A percentile compares a stretch with the other conserved stretches of the same genome.
Evolutionary conservation across 2,329 filamentous ascomycete species (phyloP).

Genomic region (Colletotrichum sp.): DNA sequence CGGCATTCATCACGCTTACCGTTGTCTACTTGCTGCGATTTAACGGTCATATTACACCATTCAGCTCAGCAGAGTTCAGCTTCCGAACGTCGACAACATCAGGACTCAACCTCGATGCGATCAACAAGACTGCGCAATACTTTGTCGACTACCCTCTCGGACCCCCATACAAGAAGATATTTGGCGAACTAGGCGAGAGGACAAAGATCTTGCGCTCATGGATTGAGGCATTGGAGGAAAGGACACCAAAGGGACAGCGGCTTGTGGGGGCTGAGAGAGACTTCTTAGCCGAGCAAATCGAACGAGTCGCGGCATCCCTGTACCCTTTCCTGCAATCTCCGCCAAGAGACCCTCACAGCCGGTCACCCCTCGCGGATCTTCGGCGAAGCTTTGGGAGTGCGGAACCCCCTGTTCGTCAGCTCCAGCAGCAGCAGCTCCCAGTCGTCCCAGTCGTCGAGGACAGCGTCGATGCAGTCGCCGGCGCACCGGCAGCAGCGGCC

Average conservation of each 20-base stretch:
- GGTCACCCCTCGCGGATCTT: constrained; percentile 22
- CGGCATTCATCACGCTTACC: not conserved
- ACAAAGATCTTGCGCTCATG: constrained; percentile 25
- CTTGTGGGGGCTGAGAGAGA: constrained; percentile 16
- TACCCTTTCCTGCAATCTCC: constrained; percentile 12
- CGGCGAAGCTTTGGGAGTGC: constrained; percentile 17
- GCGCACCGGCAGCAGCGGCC: not conserved
- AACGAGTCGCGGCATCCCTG: constrained; percentile 19
- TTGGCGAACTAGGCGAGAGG: constrained; percentile 36
- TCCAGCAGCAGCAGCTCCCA: not conserved
- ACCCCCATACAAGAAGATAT: constrained; percentile 32
- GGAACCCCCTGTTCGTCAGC: not conserved
- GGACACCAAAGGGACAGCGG: not conserved
- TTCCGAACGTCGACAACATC: not conserved
- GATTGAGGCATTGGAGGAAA: constrained; percentile 17
- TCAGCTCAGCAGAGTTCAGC: not conserved
- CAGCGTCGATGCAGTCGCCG: not conserved
- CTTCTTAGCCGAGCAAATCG: constrained; percentile 9
- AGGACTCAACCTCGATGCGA: constrained; percentile 12
- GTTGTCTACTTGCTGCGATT: constrained; percentile 3
- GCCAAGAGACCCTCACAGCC: constrained; percentile 7
- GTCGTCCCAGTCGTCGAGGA: not conserved
- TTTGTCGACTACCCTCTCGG: constrained; percentile 32
- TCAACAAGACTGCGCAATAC: constrained; percentile 10
- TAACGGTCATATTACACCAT: not conserved